Evolutionary conservation across 345 rosid species (phyloP), one percentile per base, ranked within the genome.

Genomic region (Eutrema heterophyllum): DNA sequence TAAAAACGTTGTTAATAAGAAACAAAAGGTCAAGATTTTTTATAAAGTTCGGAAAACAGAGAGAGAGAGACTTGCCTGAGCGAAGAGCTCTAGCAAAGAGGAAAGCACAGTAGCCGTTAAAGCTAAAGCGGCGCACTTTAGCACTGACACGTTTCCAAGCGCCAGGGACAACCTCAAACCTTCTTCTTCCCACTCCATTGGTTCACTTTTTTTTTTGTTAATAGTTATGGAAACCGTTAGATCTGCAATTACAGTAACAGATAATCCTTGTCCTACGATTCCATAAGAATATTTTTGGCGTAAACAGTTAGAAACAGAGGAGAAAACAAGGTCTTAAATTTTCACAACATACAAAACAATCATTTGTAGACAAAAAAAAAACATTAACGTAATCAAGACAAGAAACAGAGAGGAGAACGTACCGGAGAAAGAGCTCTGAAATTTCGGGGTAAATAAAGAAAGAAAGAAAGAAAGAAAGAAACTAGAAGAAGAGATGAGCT

Each of bases 101-200:
- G 86, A 78, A 33, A 85, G 63, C 13, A 88, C 33, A 67, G 81
- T 52, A 50, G 84, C 30, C 15, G 75, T 71, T 7, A 82, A 60
- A 12, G 88, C 79, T 35, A 80, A 88, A 33, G 61, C 81, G 44
- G 92, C 86, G 88, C 78, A 84, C 51, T 84, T 83, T 79, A 87
- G 79, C 80, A 63, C 30, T 1, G 66, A 54, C 4, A 13, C 46
- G 66, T 55, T 44, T 35, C 8, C 35, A 15, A 53, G 36, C 21
- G 39, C 65, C 52, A 54, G 4, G 26, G 75, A 70, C 60, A 39
- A 63, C 75, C 71, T 69, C 38, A 45, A 6, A 46, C 75, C 66
- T 36, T 62, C 30, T 63, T 69, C 26, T 56, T 55, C 61, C 45
- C 7, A 18, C 71, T 70, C 80, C 80, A 76, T 76, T 62, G 11